These are phyloP conservation scores for Athelia sp. DNA, from an alignment of 1,284 basidiomycete genomes.

Conservation along the genomic window DNA sequence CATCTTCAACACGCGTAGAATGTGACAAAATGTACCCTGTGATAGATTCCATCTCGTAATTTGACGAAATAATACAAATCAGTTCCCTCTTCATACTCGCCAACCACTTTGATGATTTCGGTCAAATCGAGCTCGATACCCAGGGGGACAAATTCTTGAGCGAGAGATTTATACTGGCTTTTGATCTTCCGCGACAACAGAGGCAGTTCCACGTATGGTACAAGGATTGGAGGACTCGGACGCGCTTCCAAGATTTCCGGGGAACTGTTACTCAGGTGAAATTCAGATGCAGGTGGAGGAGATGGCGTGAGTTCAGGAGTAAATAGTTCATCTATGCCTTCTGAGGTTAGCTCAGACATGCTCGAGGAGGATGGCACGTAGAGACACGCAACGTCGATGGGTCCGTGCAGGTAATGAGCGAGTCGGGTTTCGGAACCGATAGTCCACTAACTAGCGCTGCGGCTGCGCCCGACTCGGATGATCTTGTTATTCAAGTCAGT, in stretches of 20 bases:
- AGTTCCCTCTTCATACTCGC: conserved; percentile 40
- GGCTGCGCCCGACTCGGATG: no score
- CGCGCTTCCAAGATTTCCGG: no score
- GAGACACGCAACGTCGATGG: no score
- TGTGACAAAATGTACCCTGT: conserved; percentile 39
- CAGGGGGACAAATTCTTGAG: conserved; percentile 27
- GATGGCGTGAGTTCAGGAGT: conserved; percentile 10
- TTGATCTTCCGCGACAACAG: conserved; percentile 17
- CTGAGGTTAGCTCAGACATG: background rate
- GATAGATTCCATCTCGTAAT: conserved; percentile 49
- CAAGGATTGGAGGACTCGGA: background rate
- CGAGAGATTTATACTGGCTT: conserved; percentile 32
- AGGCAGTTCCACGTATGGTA: background rate
- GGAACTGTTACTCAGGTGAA: background rate
- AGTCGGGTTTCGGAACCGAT: no score
- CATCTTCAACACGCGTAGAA: conserved; percentile 17
- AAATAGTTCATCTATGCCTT: conserved; percentile 15
- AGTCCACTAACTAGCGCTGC: no score
- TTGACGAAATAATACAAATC: conserved; percentile 56
- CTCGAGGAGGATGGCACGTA: no score
- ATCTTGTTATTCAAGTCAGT: no score
- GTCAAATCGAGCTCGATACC: conserved; percentile 23
- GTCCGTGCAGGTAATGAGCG: no score
- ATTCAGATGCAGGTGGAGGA: conserved; percentile 4
- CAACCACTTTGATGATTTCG: conserved; percentile 49